phyloP scores from a whole-genome alignment of 305 asterid genomes.

The Plantago coronopus region DNA sequence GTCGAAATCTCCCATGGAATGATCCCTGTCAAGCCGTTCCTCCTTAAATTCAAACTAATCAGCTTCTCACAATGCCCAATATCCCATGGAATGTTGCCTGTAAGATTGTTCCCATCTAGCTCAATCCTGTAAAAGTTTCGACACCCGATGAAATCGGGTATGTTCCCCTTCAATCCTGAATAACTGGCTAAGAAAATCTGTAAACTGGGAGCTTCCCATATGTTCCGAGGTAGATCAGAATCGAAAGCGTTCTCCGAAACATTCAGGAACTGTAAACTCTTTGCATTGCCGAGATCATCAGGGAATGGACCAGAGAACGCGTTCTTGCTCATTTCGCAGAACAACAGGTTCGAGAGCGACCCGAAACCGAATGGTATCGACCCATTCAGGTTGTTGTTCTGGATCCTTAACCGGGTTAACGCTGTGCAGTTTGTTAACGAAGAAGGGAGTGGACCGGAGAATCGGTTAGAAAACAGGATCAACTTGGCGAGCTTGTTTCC shows the following conservation, averaged over 20 bases:
- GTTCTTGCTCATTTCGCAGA: slow-evolving; percentile 68
- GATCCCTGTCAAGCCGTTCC: slow-evolving; percentile 64
- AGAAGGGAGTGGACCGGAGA: slow-evolving; percentile 59
- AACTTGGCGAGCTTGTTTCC: slow-evolving; percentile 45
- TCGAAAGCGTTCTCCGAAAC: slow-evolving; percentile 53
- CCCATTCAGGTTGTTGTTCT: slow-evolving; percentile 66
- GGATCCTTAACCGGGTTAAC: slow-evolving; percentile 54
- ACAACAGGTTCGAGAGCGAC: slow-evolving; percentile 54
- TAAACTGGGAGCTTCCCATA: slow-evolving; percentile 66
- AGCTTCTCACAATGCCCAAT: slow-evolving; percentile 76
- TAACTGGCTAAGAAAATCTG: slow-evolving; percentile 56
- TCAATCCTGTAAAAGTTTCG: slow-evolving; percentile 55
- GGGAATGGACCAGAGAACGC: slow-evolving; percentile 61
- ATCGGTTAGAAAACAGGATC: slow-evolving; percentile 64
- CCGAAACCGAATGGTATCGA: slow-evolving; percentile 79
- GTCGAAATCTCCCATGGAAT: slow-evolving; percentile 90
- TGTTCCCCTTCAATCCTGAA: slow-evolving; percentile 40
- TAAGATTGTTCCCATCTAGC: slow-evolving; percentile 60
- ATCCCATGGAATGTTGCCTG: slow-evolving; percentile 75
- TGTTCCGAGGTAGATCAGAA: slow-evolving; percentile 47
- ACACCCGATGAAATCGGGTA: slow-evolving; percentile 74
- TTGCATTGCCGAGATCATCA: slow-evolving; percentile 58
- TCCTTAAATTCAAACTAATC: slow-evolving; percentile 43
- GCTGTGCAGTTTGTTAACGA: slow-evolving; percentile 63
- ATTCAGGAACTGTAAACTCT: slow-evolving; percentile 46